Percentiles rank a stretch among this genome's conserved stretches.
Conservation (phyloP, 148 eudicot species). For the Vaccinium macrocarpon region DNA sequence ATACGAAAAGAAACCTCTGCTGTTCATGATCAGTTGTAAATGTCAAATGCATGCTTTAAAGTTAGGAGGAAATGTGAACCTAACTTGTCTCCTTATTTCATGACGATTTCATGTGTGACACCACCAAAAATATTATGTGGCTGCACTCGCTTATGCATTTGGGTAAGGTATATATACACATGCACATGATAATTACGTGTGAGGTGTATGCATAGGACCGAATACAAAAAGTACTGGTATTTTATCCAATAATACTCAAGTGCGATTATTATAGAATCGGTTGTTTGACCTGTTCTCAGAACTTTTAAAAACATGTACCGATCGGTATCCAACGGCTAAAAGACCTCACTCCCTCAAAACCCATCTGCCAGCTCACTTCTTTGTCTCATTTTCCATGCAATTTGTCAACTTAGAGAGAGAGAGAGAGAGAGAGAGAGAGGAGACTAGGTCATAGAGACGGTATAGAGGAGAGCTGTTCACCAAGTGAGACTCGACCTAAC, state of each 20-base stretch:
- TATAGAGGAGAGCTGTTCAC: not conserved
- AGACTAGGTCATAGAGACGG: not conserved
- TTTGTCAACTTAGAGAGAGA: not conserved
- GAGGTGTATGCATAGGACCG: too few species aligned
- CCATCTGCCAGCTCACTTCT: not conserved
- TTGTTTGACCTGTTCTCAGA: not conserved
- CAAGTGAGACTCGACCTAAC: not conserved
- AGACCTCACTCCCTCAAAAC: not conserved
- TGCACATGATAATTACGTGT: too few species aligned
- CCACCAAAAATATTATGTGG: not conserved
- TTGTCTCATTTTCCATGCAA: constrained; percentile 8
- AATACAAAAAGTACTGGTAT: too few species aligned
- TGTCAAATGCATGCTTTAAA: constrained; percentile 1
- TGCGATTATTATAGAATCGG: too few species aligned
- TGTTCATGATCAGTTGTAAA: not conserved
- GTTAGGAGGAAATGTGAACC: not conserved
- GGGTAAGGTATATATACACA: not conserved
- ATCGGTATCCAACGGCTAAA: not conserved
- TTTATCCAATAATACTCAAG: too few species aligned
- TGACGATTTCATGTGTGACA: not conserved
- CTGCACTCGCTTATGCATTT: not conserved
- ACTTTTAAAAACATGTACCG: too few species aligned
- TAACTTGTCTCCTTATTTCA: not conserved
- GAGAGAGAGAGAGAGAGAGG: not conserved
- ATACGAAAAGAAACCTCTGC: not conserved